These are phyloP conservation scores for Skeletonema potamos DNA, from an alignment of 108 stramenopile species.

Conservation along the genomic window DNA sequence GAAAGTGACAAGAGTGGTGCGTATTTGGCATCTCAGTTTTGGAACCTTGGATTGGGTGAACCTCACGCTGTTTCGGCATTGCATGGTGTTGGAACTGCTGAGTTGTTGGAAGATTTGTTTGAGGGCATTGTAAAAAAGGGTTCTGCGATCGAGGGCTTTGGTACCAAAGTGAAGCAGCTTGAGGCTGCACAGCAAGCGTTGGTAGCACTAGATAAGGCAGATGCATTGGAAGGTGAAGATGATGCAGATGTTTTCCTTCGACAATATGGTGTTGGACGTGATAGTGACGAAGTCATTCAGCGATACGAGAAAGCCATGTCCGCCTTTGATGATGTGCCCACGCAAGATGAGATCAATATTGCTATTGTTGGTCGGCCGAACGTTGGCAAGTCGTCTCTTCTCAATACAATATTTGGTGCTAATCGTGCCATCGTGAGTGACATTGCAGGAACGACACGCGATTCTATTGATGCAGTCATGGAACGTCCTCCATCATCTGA, in stretches of 20 bases:
- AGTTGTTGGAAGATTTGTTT: conserved; percentile 88
- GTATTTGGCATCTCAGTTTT: conserved; percentile 89
- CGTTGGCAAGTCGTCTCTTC: conserved; percentile 93
- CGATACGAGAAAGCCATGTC: conserved; percentile 79
- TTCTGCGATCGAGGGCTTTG: conserved; percentile 72
- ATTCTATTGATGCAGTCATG: conserved; percentile 96
- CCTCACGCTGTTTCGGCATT: conserved; percentile 93
- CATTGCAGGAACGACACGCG: conserved; percentile 96
- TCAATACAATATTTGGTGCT: conserved; percentile 91
- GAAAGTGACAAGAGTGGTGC: conserved; percentile 83
- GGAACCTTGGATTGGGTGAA: conserved; percentile 94
- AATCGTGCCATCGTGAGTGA: conserved; percentile 93
- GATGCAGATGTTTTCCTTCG: conserved; percentile 72
- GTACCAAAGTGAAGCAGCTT: conserved; percentile 76
- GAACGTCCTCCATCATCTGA: conserved; percentile 71
- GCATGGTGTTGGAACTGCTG: conserved; percentile 96
- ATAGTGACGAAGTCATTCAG: conserved; percentile 53
- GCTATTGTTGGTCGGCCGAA: conserved; percentile 98
- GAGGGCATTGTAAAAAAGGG: conserved; percentile 71
- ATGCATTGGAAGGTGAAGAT: conserved; percentile 75
- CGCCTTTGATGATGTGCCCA: conserved; percentile 70
- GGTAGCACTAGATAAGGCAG: conserved; percentile 50
- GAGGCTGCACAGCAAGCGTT: conserved; percentile 62
- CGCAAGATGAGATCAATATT: conserved; percentile 84
- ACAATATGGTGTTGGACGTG: conserved; percentile 67